Evolutionary conservation across 331 rosid species (phyloP), one percentile per base, ranked within the genome.

Genomic region (Prunus yedoensis): DNA sequence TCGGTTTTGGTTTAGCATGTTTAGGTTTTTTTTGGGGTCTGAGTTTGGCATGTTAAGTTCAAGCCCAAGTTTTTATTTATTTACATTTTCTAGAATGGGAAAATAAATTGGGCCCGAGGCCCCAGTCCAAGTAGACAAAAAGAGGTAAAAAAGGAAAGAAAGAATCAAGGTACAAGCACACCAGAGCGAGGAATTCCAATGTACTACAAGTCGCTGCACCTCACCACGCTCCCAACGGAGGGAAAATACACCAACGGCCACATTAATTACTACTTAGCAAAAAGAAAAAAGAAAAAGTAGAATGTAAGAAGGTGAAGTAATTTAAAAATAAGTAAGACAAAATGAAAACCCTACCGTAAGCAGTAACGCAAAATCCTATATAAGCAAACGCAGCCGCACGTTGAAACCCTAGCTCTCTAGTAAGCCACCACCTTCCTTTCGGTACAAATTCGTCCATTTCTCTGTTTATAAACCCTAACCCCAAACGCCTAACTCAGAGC

Each of bases 331-430:
- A 65, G 21, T 13, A 14, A 47, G 41, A 28, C 16, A 64, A 35
- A 28, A 41, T n/a, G 66, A 76, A 41, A 66, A 76, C 74, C 74
- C 79, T 76, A 76, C 56, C 4, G 51, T 59, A 21, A 41, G 43
- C 56, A 9, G 76, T 13, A n/a, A 75, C 62, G 32, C 5, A 54
- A 68, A 43, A 52, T 70, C 62, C 69, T 80, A 80, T 75, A 61
- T 62, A 80, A 53, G n/a, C 69, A 62, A 75, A 75, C 68, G 63
- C 80, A 56, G 81, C 77, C 74, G 77, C 61, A 17, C 17, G 68
- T 54, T 57, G 70, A 76, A 83, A 80, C 87, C 87, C 79, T 83
- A 83, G 77, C 66, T 66, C 23, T 47, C 70, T 16, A 43, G 9
- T 28, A 7, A 50, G 61, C 67, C 47, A 47, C 60, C 57, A 43